Base-by-base conservation (phyloP, 108 stramenopile species). In the Cyclotella choctawhatcheeana region DNA sequence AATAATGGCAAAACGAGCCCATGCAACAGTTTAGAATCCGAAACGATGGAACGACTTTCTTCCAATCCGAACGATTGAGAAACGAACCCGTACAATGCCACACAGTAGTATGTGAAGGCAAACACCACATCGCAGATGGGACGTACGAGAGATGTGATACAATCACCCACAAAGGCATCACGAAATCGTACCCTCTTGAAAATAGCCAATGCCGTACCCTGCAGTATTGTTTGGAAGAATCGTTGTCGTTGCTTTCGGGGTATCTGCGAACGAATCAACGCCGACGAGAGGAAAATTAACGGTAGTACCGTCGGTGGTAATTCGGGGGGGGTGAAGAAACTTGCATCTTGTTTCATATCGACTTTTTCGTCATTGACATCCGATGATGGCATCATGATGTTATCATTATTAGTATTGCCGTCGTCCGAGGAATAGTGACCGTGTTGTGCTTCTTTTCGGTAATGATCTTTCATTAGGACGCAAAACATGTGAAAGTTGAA, bases 401-500 rank as follows among this genome's bases (percentile, higher is more conserved):
- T 5, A 30, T 40, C 54, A 16, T 27, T 55, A 17, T 51, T 62
- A 3, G 22, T 52, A 22, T 31, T 10, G n/a, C n/a, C 51, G 0
- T 56, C 61, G n/a, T n/a, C n/a, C n/a, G n/a, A n/a, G n/a, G n/a
- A n/a, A n/a, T n/a, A n/a, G n/a, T n/a, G n/a, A n/a, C n/a, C n/a
- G n/a, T n/a, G n/a, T n/a, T n/a, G n/a, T 21, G 79, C 75, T 54
- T 77, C 76, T 45, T 47, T 67, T 58, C 50, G 53, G 44, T 77
- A 82, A 74, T 77, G 77, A 68, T 78, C 81, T 35, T 74, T 77
- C 77, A 77, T 82, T 8, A 82, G 29, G 30, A 88, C 81, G n/a
- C 89, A 86, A 71, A 91, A 95, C 66, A 95, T 76, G 64, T 95
- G 94, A 79, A 95, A 95, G 64, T 95, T 92, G 82, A 95, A 91